phyloP scores from a whole-genome alignment of 2,329 filamentous ascomycete genomes.

The Cladosporium sp. region DNA sequence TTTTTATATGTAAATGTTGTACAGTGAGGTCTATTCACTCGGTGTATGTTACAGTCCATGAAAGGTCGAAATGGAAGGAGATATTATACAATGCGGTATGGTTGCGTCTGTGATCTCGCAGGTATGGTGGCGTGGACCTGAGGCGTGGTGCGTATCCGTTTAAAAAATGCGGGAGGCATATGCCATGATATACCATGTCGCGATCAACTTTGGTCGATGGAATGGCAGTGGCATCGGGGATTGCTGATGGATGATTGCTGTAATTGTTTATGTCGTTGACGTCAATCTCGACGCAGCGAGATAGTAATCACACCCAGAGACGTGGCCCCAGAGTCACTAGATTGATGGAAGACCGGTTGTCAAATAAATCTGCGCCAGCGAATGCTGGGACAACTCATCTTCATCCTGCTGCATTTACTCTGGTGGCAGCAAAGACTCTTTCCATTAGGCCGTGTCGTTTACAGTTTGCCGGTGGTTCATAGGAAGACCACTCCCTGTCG shows the following conservation, averaged over 20 bases:
- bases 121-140: background rate
- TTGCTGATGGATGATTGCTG: background rate
- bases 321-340: background rate
- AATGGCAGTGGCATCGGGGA: background rate
- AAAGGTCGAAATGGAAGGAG: background rate
- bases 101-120: background rate
- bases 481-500: background rate
- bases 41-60: slow-evolving; percentile 1
- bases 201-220: background rate
- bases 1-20: slow-evolving; percentile 12
- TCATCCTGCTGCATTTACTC: background rate
- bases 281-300: background rate
- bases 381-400: background rate
- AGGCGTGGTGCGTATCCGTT: background rate
- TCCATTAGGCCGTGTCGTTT: background rate
- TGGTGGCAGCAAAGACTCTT: background rate
- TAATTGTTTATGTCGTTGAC: background rate
- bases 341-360: background rate
- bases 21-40: slow-evolving; percentile 2
- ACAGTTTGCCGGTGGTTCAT: background rate
- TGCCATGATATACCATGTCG: background rate
- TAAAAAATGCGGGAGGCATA: background rate
- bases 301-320: background rate
- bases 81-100: background rate
- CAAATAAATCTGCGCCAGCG: background rate